Base-by-base conservation (phyloP, 108 stramenopile genomes). In the Aureococcus anophagefferens region DNA sequence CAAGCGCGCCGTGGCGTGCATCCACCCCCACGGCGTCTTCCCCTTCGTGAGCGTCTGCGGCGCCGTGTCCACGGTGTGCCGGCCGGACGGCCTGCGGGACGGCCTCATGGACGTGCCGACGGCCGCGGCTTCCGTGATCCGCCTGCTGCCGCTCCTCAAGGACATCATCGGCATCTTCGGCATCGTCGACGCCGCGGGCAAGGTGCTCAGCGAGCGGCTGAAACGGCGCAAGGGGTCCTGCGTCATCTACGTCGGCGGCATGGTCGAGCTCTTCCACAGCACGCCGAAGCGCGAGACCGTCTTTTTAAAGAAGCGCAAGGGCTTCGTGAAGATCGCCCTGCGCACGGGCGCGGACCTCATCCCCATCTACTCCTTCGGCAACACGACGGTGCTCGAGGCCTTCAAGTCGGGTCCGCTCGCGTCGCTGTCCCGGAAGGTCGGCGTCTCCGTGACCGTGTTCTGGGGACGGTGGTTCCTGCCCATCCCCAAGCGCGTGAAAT, bases 211-310 rank as follows among this genome's bases (percentile, higher is more conserved):
- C 28, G 46, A 65, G 68, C 75, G 71, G 15, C 69, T 90, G 30
- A 66, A 83, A 36, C 74, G 64, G 17, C 34, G 76, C 51, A 33
- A 65, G 35, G 83, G 82, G 5, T 79, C 75, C 32, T 62, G 86
- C 13, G 83, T 87, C 36, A 73, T 93, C 30, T 91, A 88, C 70
- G 77, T 88, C 51, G 92, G 92, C 35, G 92, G 90, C 16, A 89
- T 91, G 63, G 90, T 89, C n/a, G 92, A 93, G 73, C 77, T 93
- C 36, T 93, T 93, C 77, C 84, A 89, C 35, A 80, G 69, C 44
- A 80, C 87, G 63, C 68, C 80, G 5, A 71, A 69, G 29, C 79
- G 88, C 51, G 92, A 91, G 63, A 72, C 83, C 25, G 46, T 91
- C 25, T 86, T 84, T 64, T 37, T 93, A 66, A 72, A 66, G 62